phyloP scores from a whole-genome alignment of 768 basidiomycete species.

The Lentinula boryana region DNA sequence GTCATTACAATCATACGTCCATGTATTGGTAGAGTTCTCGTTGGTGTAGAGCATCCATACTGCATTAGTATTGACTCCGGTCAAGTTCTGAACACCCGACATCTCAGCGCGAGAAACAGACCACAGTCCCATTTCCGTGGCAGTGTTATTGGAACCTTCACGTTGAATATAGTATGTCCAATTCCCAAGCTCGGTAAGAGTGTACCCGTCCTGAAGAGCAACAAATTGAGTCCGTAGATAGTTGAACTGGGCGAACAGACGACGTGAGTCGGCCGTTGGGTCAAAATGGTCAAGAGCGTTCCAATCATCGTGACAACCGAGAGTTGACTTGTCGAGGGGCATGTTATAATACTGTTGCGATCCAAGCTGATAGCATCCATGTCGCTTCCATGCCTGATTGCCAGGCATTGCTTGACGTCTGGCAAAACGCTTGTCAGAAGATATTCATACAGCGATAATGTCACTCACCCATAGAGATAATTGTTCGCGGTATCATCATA shows the following conservation, averaged over 20 bases:
- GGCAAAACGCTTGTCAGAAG: slow-evolving; percentile 2
- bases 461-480: slow-evolving; percentile 78
- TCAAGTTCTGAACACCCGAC: slow-evolving; percentile 48
- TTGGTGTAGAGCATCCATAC: slow-evolving; percentile 87
- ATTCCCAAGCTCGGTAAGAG: slow-evolving; percentile 76
- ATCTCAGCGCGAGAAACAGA: slow-evolving; percentile 72
- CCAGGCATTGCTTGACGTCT: slow-evolving; percentile 91
- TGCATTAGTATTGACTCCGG: slow-evolving; percentile 55
- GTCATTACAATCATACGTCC: slow-evolving; percentile 53
- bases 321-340: slow-evolving; percentile 69
- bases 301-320: slow-evolving; percentile 91
- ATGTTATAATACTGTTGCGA: slow-evolving; percentile 94
- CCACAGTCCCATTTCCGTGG: slow-evolving; percentile 87
- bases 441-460: neutral
- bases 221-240: slow-evolving; percentile 64
- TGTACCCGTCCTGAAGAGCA: slow-evolving; percentile 81
- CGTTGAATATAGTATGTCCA: slow-evolving; percentile 77
- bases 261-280: slow-evolving; percentile 74
- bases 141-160: slow-evolving; percentile 79
- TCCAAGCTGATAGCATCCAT: slow-evolving; percentile 88
- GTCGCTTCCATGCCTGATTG: slow-evolving; percentile 84
- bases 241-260: slow-evolving; percentile 71
- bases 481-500: slow-evolving; percentile 87
- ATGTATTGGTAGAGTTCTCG: slow-evolving; percentile 69
- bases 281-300: slow-evolving; percentile 95